Base-by-base conservation (phyloP, 2,329 filamentous ascomycete genomes). In the Epichloe typhina region DNA sequence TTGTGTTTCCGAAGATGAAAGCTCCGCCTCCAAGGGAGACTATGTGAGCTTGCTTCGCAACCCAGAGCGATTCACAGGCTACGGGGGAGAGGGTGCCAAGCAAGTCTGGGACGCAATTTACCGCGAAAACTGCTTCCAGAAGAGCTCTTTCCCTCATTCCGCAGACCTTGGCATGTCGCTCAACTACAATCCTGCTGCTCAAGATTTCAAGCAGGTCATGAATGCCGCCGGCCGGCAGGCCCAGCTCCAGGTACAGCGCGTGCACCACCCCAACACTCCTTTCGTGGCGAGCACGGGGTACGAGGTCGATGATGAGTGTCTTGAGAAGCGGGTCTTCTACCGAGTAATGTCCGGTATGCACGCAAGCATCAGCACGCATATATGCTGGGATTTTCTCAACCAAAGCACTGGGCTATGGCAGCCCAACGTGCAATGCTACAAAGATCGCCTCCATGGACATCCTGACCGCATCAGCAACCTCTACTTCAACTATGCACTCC, bases 251-350 rank as follows among this genome's bases (percentile, higher is more conserved):
- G 73, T 83, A 50, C 61, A 67, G 47, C 66, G 66, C 4, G 58
- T 62, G 36, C 54, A 61, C 26, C 61, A 72, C 40, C 74, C 77
- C 31, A 74, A 79, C 53, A 74, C 74, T 3, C 75, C 76, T 1
- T 80, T 82, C 46, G 75, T 82, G 46, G 75, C 81, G 47, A 77
- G 78, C 59, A 80, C 79, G 7, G 77, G 79, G 0, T 72, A 91
- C 47, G 86, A 93, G 57, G 75, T 83, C 46, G 89, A 95, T 58
- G 90, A 96, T 58, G 87, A 95, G 63, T 98, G 93, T 62, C 72
- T 98, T 23, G 93, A 98, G 73, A 97, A 98, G 76, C 85, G 93
- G n/a, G 93, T 97, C 38, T 98, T 98, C 66, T 93, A 97, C 69
- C 80, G 90, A 6, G 82, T 98, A 55, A 82, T 98, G 55, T 95